Conservation (phyloP, 176 grass and related monocot genomes). For the Stipa capillata region DNA sequence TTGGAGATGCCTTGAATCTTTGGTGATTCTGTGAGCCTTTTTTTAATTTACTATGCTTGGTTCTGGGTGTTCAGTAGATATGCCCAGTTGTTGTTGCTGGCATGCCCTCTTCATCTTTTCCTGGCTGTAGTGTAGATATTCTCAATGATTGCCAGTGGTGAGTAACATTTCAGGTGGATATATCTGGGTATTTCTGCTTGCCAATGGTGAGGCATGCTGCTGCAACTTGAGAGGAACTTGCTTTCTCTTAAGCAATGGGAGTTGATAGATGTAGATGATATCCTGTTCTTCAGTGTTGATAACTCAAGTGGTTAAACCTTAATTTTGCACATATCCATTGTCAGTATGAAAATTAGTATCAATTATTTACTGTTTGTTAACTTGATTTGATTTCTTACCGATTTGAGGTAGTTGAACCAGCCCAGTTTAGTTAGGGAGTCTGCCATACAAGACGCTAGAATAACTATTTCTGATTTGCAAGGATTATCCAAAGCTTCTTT, state of each 20-base stretch:
- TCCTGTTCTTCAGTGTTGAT: background rate
- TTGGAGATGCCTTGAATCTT: background rate
- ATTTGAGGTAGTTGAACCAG: background rate
- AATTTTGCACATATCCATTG: background rate
- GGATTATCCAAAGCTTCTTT: background rate
- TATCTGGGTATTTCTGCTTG: background rate
- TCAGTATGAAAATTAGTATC: fast-evolving
- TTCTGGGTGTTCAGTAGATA: background rate
- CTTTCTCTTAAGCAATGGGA: background rate
- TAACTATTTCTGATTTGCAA: background rate
- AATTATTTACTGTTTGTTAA: background rate
- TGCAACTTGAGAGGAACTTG: background rate
- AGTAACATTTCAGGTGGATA: background rate
- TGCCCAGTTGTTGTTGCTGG: background rate
- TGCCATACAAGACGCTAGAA: background rate
- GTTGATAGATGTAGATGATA: background rate
- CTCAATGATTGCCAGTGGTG: background rate
- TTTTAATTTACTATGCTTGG: background rate
- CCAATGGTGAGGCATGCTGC: background rate
- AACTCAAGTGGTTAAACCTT: background rate
- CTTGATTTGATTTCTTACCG: background rate
- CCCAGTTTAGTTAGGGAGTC: background rate
- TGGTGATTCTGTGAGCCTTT: background rate
- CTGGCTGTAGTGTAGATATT: background rate
- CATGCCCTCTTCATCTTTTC: background rate